These are phyloP conservation scores for Babesia caballi DNA, from an alignment of 169 alveolate species.

Conservation along the genomic window DNA sequence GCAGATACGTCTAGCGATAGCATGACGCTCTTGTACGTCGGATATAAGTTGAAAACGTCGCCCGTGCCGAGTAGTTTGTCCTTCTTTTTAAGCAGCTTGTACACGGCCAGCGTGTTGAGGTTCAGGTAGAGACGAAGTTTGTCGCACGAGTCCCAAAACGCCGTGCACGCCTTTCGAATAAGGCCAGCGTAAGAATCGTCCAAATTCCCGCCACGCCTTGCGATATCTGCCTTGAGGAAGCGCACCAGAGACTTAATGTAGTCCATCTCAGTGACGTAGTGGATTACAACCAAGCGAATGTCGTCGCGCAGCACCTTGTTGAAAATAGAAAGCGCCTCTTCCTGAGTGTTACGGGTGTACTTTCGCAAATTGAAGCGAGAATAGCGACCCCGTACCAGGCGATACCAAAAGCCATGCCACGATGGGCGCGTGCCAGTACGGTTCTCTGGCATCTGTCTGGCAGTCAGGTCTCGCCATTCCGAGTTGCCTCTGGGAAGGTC, in stretches of 20 bases:
- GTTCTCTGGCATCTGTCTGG: too few species aligned
- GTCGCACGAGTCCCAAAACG: conserved; percentile 79
- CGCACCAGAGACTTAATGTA: conserved; percentile 56
- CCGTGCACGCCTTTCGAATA: conserved; percentile 69
- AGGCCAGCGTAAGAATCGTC: conserved; percentile 64
- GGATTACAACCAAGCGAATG: conserved; percentile 63
- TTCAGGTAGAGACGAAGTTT: conserved; percentile 75
- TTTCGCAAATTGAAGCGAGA: conserved; percentile 4
- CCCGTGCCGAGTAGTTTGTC: conserved; percentile 71
- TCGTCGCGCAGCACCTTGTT: conserved; percentile 61
- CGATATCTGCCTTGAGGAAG: conserved; percentile 54
- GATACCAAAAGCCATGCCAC: too few species aligned
- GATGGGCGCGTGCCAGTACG: too few species aligned
- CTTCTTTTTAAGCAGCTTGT: conserved; percentile 78
- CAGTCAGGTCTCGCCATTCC: too few species aligned
- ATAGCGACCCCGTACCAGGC: too few species aligned
- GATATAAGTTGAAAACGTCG: conserved; percentile 65
- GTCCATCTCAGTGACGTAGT: conserved; percentile 68
- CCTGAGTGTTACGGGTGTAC: conserved; percentile 8
- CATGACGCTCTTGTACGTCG: conserved; percentile 64
- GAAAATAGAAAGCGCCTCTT: conserved; percentile 61
- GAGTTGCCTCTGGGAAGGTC: too few species aligned
- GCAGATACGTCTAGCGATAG: conserved; percentile 57
- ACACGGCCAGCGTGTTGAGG: conserved; percentile 78
- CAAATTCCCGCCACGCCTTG: conserved; percentile 47